These are phyloP conservation scores for Fonsecaea monophora DNA, from an alignment of 2,329 filamentous ascomycete genomes.

Conservation along the genomic window DNA sequence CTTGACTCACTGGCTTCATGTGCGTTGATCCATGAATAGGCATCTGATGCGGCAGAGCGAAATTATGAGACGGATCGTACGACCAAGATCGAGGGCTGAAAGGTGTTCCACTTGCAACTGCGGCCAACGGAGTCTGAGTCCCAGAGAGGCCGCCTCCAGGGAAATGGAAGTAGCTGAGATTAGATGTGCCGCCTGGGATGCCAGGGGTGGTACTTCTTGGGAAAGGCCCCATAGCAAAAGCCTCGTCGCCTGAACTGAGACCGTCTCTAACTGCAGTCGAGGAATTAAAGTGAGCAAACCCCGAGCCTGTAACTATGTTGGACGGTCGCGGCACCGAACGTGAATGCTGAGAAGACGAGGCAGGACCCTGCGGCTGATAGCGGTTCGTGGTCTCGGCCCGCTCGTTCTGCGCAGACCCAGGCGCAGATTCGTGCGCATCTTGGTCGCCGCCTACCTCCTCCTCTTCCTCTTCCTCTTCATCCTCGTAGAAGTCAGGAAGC, in stretches of 20 bases:
- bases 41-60: background rate
- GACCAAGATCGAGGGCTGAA: slow-evolving; percentile 45
- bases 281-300: slow-evolving; percentile 45
- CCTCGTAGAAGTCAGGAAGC: slow-evolving; percentile 94
- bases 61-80: slow-evolving; percentile 11
- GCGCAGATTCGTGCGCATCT: slow-evolving; percentile 8
- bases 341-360: slow-evolving; percentile 38
- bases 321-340: slow-evolving; percentile 41
- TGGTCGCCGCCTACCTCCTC: slow-evolving; percentile 47
- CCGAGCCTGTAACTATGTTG: slow-evolving; percentile 44
- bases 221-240: slow-evolving; percentile 49
- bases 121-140: slow-evolving; percentile 56
- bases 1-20: background rate
- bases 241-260: slow-evolving; percentile 43
- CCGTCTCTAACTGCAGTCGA: slow-evolving; percentile 36
- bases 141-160: slow-evolving; percentile 57
- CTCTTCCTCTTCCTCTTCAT: slow-evolving; percentile 65
- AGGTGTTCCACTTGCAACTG: slow-evolving; percentile 52
- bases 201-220: slow-evolving; percentile 55
- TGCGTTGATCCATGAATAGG: background rate
- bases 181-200: slow-evolving; percentile 58
- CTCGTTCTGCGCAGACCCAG: background rate
- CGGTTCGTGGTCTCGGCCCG: background rate
- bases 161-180: slow-evolving; percentile 56
- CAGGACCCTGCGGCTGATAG: background rate